Evolutionary conservation across 352 stramenopile genomes (phyloP).

Genomic region (Globisporangium recalcitrans): DNA sequence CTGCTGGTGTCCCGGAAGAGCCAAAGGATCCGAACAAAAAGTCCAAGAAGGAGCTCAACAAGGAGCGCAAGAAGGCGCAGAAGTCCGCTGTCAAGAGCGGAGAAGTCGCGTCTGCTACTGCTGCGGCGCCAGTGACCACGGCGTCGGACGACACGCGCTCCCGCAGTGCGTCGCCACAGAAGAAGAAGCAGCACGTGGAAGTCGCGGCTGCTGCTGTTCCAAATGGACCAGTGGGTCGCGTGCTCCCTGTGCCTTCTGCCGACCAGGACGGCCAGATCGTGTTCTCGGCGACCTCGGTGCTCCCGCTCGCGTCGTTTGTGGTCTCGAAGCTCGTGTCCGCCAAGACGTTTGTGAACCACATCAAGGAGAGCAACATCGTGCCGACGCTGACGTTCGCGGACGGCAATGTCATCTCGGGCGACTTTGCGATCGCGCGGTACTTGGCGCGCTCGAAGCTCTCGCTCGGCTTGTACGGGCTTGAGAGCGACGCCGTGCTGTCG

Average conservation of each 20-base stretch:
- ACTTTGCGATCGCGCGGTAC: constrained; percentile 77
- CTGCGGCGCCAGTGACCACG: constrained; percentile 7
- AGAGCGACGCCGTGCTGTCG: constrained; percentile 40
- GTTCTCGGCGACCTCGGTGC: constrained; percentile 47
- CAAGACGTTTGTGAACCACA: constrained; percentile 47
- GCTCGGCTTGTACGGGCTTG: constrained; percentile 50
- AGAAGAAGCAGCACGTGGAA: constrained; percentile 30
- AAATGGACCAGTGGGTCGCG: constrained; percentile 23
- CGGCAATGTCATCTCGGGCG: constrained; percentile 62
- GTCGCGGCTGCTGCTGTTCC: constrained; percentile 4
- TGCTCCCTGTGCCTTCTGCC: constrained; percentile 34
- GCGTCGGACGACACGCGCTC: constrained; percentile 6
- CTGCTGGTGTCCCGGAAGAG: constrained; percentile 15
- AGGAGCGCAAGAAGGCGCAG: constrained; percentile 83
- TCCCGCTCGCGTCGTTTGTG: constrained; percentile 63
- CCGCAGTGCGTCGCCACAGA: constrained; percentile 3
- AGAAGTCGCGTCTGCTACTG: constrained; percentile 14
- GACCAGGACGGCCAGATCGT: constrained; percentile 56
- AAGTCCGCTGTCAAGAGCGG: constrained; percentile 68
- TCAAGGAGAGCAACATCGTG: constrained; percentile 42
- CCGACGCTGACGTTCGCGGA: constrained; percentile 55
- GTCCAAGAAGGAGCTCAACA: constrained; percentile 88
- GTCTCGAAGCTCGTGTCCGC: constrained; percentile 44
- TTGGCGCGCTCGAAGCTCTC: constrained; percentile 36
- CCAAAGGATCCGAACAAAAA: constrained; percentile 55